phyloP scores from a whole-genome alignment of 176 grass and related monocot species.

The Eragrostis nindensis region DNA sequence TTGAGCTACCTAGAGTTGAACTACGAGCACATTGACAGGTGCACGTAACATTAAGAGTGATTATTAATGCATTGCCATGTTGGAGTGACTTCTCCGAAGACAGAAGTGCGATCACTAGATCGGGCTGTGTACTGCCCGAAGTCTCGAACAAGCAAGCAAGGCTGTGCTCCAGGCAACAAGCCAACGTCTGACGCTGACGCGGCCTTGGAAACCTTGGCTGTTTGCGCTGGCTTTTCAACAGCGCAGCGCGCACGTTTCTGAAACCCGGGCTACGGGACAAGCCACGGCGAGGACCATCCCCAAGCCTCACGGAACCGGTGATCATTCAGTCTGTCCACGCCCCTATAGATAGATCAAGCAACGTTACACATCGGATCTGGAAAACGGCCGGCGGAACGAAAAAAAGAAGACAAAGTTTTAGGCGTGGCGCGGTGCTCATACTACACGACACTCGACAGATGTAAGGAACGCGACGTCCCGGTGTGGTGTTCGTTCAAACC shows the following conservation, averaged over 20 bases:
- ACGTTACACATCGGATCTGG: not conserved
- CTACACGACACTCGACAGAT: not conserved
- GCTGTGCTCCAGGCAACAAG: not conserved
- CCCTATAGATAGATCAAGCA: not conserved
- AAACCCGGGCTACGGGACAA: constrained; percentile 22
- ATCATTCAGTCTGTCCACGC: not conserved
- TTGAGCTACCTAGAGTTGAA: not conserved
- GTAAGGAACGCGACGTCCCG: not conserved
- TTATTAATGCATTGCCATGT: not conserved
- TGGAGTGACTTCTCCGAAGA: not conserved
- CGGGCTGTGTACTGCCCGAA: not conserved
- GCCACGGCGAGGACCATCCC: constrained; percentile 7
- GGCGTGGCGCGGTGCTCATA: not conserved
- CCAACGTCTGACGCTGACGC: constrained; percentile 28
- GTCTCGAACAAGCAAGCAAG: not conserved
- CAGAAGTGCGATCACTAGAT: not conserved
- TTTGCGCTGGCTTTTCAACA: not conserved
- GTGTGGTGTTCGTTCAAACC: not conserved
- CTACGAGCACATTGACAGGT: not conserved
- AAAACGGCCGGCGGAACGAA: not conserved
- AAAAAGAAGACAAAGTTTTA: not conserved
- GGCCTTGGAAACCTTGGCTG: not conserved
- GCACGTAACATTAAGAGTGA: not conserved
- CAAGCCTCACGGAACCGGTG: not conserved
- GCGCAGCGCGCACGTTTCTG: constrained; percentile 2